phyloP scores from a whole-genome alignment of 2,329 filamentous ascomycete species.

The Capronia americana region DNA sequence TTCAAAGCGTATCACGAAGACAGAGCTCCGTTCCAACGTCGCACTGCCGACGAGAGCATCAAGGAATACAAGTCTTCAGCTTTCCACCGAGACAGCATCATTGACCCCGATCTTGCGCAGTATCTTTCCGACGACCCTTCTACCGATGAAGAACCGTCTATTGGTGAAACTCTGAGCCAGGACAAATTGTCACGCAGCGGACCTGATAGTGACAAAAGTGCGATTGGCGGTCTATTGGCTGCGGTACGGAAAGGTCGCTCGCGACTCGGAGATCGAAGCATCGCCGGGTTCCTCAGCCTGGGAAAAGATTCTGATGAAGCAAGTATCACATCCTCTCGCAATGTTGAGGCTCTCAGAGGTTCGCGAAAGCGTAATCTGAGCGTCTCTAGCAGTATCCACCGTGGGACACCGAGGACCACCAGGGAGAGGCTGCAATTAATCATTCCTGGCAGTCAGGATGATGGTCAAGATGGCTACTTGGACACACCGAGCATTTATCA shows the following conservation, averaged over 20 bases:
- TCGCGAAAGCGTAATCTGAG: constrained; percentile 81
- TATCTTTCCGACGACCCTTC: constrained; percentile 96
- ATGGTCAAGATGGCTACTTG: constrained; percentile 43
- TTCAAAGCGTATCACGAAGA: constrained; percentile 77
- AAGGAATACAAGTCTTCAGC: constrained; percentile 76
- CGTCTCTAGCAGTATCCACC: constrained; percentile 76
- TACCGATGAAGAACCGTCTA: constrained; percentile 89
- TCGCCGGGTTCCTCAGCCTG: constrained; percentile 71
- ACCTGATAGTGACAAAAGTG: constrained; percentile 75
- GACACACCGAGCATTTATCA: constrained; percentile 34
- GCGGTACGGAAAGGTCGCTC: constrained; percentile 78
- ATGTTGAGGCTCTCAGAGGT: constrained; percentile 66
- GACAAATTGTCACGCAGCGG: constrained; percentile 67
- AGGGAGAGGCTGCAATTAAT: constrained; percentile 60
- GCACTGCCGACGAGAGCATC: constrained; percentile 69
- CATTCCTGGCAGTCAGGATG: constrained; percentile 47
- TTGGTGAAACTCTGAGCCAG: constrained; percentile 78
- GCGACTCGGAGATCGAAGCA: constrained; percentile 73
- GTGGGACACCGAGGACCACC: constrained; percentile 72
- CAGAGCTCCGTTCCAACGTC: constrained; percentile 84
- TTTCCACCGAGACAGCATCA: constrained; percentile 99
- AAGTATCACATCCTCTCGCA: constrained; percentile 68
- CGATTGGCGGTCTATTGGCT: constrained; percentile 74
- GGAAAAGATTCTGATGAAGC: constrained; percentile 67
- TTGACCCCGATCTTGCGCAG: constrained; percentile 91